Evolutionary conservation across 768 basidiomycete genomes (phyloP), one percentile per base, ranked within the genome.

Genomic region (Paxillus ammoniavirescens): DNA sequence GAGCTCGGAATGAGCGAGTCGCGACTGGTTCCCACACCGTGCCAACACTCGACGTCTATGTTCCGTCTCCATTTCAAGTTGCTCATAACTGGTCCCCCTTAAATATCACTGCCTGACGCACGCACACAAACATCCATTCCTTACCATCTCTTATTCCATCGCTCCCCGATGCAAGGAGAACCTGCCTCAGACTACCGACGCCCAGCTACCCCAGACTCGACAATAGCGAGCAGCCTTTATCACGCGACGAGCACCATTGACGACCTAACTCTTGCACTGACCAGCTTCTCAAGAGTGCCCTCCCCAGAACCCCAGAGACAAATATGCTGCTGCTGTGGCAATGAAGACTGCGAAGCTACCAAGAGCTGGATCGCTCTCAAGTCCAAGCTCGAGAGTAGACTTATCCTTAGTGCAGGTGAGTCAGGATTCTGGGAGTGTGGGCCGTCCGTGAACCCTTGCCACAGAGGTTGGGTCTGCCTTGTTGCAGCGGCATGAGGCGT

Each of bases 391-490:
- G 91, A 93, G 72, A 84, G 79, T 55, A 75, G 89, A 52, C 75
- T 97, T 57, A 82, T 87, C 52, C 77, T 96, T 51, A 92, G 92
- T 67, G 93, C 91, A 63, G 92, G 93, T 94, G 63, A 63, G 87
- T 77, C 33, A 28, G 21, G 49, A 47, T 31, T 36, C 43, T 55
- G n/a, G 48, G 51, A 18, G 35, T 47, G 23, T 42, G 21, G 23
- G n/a, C n/a, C 33, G 28, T 35, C 42, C 46, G 36, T 37, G 57
- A 49, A 61, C 36, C 31, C 52, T 21, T 46, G 8, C 42, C 53
- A 26, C 59, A 93, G 93, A 95, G 77, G 87, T 96, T 28, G 93
- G 93, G 12, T 91, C 93, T 69, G 93, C 94, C 4, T 72, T 97
- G 44, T 70, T 97, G 45, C 84, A 89, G 63, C 77, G 87, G 55